These are phyloP conservation scores for Gracilaria vermiculophylla DNA, from an alignment of 23 red algal genomes.

Conservation along the genomic window DNA sequence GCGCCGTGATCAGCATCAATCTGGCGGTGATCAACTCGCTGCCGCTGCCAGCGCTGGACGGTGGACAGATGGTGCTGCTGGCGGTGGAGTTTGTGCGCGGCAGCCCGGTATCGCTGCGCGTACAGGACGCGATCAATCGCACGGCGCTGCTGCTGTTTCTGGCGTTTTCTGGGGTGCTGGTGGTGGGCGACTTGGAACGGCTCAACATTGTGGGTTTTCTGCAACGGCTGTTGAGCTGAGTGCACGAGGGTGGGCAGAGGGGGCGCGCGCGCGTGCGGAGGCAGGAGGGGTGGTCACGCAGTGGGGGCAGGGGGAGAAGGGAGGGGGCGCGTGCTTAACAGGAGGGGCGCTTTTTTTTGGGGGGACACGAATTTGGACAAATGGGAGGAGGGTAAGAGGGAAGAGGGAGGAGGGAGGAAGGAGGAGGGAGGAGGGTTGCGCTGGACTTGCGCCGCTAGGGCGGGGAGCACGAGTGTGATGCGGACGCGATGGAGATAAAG, in stretches of 20 bases:
- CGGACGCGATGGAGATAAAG: too few relatives aligned
- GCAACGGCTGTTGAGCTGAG: slow-evolving; percentile 48
- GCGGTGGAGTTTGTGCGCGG: slow-evolving; percentile 77
- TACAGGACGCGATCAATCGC: slow-evolving; percentile 86
- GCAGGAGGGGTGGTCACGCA: too few relatives aligned
- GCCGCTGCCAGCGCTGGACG: slow-evolving; percentile 95
- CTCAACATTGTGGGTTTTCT: slow-evolving; percentile 64
- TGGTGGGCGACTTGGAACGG: slow-evolving; percentile 89
- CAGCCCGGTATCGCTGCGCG: slow-evolving; percentile 55
- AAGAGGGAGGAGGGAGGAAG: too few relatives aligned
- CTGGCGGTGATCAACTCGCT: slow-evolving; percentile 93
- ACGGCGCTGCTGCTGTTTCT: slow-evolving; percentile 91
- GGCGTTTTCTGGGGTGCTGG: slow-evolving; percentile 68
- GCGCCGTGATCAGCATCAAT: slow-evolving; percentile 90
- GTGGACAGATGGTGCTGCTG: slow-evolving; percentile 93
- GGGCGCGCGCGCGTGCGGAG: too few relatives aligned
- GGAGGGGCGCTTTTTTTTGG: not conserved
- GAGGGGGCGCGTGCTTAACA: not conserved
- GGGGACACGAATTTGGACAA: too few relatives aligned
- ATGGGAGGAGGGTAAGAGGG: too few relatives aligned
- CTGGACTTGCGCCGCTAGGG: too few relatives aligned
- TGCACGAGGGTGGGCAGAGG: too few relatives aligned
- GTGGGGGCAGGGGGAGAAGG: too few relatives aligned
- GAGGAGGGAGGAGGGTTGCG: too few relatives aligned
- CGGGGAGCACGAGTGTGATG: too few relatives aligned